Conservation (phyloP, 2,329 filamentous ascomycete species). For the Botrytis galanthina region DNA sequence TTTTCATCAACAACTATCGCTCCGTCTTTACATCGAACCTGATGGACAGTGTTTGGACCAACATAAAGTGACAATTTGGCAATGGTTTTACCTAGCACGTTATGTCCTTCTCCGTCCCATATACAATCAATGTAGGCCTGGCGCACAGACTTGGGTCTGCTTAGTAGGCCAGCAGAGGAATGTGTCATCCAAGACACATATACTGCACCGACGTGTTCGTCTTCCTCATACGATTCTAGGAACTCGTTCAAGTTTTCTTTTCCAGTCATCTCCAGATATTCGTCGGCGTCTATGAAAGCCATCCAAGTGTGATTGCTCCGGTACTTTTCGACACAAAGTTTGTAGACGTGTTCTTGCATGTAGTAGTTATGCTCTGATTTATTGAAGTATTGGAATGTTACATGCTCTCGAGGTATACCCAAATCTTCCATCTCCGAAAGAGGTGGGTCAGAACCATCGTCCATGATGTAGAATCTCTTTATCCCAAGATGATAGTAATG, state of each 20-base stretch:
- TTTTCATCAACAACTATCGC: conserved; percentile 34
- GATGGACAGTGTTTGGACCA: conserved; percentile 22
- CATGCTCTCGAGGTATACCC: conserved; percentile 26
- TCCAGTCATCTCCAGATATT: conserved; percentile 37
- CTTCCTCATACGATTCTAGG: conserved; percentile 32
- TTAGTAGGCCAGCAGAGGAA: conserved; percentile 35
- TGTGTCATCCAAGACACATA: conserved; percentile 40
- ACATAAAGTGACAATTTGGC: conserved; percentile 30
- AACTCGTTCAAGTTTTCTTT: conserved; percentile 34
- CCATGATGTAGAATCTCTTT: conserved; percentile 36
- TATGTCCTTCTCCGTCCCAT: conserved; percentile 34
- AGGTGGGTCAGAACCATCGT: conserved; percentile 33
- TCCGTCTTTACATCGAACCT: conserved; percentile 28
- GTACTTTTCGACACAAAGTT: conserved; percentile 29
- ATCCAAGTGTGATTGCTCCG: conserved; percentile 39
- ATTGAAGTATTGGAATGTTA: conserved; percentile 30
- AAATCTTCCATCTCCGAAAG: conserved; percentile 26
- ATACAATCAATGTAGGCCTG: conserved; percentile 37
- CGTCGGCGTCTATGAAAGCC: conserved; percentile 37
- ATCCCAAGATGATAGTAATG: conserved; percentile 36
- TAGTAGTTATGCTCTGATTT: background rate
- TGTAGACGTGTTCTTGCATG: conserved; percentile 30
- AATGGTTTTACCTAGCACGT: conserved; percentile 38
- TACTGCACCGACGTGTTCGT: conserved; percentile 34
- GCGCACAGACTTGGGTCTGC: conserved; percentile 32